Evolutionary conservation across 2,329 filamentous ascomycete genomes (phyloP), one percentile per base, ranked within the genome.

Genomic region (Trematosphaeria pertusa): DNA sequence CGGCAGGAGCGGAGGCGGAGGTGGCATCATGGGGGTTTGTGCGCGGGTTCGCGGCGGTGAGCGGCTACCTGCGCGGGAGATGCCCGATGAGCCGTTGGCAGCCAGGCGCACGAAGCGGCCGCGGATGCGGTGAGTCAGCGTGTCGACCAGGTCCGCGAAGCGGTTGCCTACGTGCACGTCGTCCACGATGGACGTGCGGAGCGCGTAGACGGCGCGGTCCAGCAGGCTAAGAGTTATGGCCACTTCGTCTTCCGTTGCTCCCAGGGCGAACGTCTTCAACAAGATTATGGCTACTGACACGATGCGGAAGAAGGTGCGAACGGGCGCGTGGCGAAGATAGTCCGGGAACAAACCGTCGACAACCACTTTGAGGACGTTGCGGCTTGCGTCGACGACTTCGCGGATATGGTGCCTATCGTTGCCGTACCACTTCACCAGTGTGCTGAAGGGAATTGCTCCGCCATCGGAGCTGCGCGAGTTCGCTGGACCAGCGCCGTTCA

Each of bases 281-380:
- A 94, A 72, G 63, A 94, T 92, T 83, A 93, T 92, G 52, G 88
- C 88, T 3, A 89, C 89, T 47, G 86, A 89, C 55, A 93, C 90
- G 66, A 94, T 93, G 46, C 89, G 85, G 74, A 94, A 92, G 69
- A 93, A 93, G 0, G 89, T 93, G 36, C 89, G 81, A 4, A 94
- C 89, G 0, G 89, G 89, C 0, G 88, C 88, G 64, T 93, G 89
- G 65, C 90, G 89, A 34, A 94, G 83, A 59, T 89, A 91, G 30
- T 87, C 87, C 0, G 88, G 88, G 4, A 89, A 78, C 14, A 94
- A 78, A 2, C 87, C 88, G 17, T 93, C 84, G 6, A 92, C 87
- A 0, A 94, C 89, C 0, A 87, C 87, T 38, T 82, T 81, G 9
- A 94, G 77, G n/a, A 94, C 81, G 56, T 87, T 90, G 24, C 89